A percentile compares a stretch with the other conserved stretches of the same genome.
Evolutionary conservation across 306 rosid genomes (phyloP).

Genomic region (cucumber (Cucumis sativus)): Cucumber_9930_V3 NC_026657.2:3565501-3566000

Average conservation of each 20-base stretch:
- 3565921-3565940: constrained; percentile 83
- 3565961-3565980: constrained; percentile 71
- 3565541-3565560: constrained; percentile 46
- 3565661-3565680: constrained; percentile 33
- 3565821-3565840: constrained; percentile 53
- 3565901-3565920: constrained; percentile 78
- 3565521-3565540: constrained; percentile 34
- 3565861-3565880: constrained; percentile 36
- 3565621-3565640: constrained; percentile 36
- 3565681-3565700: constrained; percentile 29
- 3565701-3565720: constrained; percentile 30
- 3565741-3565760: constrained; percentile 40
- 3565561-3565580: constrained; percentile 35
- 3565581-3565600: constrained; percentile 51
- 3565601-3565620: constrained; percentile 49
- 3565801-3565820: constrained; percentile 48
- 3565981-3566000: constrained; percentile 74
- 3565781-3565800: constrained; percentile 41
- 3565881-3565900: constrained; percentile 81
- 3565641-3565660: constrained; percentile 35
- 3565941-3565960: constrained; percentile 99
- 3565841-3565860: constrained; percentile 47
- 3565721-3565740: constrained; percentile 50
- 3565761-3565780: constrained; percentile 34
- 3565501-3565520: constrained; percentile 29